Evolutionary conservation across 345 rosid species (phyloP), one percentile per base, ranked within the genome.

Genomic region (Odontarrhena argentea): DNA sequence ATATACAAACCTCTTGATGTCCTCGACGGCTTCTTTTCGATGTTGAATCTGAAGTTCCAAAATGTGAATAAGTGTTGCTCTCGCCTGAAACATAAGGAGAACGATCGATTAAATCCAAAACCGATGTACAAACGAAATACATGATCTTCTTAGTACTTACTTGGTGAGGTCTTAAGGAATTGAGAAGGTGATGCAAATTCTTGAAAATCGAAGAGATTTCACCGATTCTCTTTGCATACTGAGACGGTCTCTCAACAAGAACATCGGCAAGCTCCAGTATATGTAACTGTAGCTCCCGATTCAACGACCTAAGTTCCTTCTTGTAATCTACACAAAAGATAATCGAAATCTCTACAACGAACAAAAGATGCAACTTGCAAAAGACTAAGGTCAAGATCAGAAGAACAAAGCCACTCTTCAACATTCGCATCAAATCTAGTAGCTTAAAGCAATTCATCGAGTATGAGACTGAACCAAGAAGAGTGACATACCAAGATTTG

Each of bases 81-180:
- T 84, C 14, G 96, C 97, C 99, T 94, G 74, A 9, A 9, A 35
- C 38, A 46, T 22, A 25, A 26, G 60, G 60, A 65, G 12, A 14
- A 22, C 25, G 9, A 11, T 5, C 1, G n/a, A 8, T 2, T 0
- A 6, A 58, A 30, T n/a, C 12, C 44, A 35, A 38, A 45, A 37
- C 50, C 1, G 15, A 65, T 6, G n/a, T 45, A 60, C 47, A 38
- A 36, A 71, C 5, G 64, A 15, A 49, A 26, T 25, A 49, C 0
- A 11, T 1, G 52, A 70, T 44, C 24, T n/a, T 28, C 32, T 28
- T 28, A 28, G 32, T 32, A 9, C 55, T 37, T 45, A 87, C 97
- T 87, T 91, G 96, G 80, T 94, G 99, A 41, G 97, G 97, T 35
- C 96, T 89, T 74, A 91, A 79, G 10, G 92, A 94, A 80, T 94